Conservation (phyloP, 345 rosid species). For the Theobroma cacao region DNA sequence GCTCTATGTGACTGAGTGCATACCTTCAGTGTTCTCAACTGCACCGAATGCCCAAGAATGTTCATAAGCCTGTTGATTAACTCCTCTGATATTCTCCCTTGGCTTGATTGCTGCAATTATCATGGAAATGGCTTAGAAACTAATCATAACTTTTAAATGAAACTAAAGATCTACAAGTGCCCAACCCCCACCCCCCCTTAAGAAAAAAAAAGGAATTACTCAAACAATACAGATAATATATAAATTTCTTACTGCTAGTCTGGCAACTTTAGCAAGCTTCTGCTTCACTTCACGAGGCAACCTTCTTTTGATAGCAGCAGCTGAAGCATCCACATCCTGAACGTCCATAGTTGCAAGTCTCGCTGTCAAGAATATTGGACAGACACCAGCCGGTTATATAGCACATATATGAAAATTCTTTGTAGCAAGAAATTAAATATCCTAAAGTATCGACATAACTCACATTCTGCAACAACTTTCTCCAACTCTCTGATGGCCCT, state of each 20-base stretch:
- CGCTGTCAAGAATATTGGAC: constrained; percentile 20
- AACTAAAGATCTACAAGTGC: neutral
- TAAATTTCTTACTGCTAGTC: constrained; percentile 26
- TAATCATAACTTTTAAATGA: neutral
- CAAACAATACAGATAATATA: neutral
- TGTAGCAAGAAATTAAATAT: neutral
- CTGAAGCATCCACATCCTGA: constrained; percentile 31
- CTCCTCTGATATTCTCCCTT: constrained; percentile 43
- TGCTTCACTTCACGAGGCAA: constrained; percentile 39
- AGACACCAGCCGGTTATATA: neutral
- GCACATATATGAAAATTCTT: neutral
- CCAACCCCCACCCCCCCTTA: neutral
- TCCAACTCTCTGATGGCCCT: constrained; percentile 40
- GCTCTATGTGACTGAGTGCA: neutral
- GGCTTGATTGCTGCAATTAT: constrained; percentile 33
- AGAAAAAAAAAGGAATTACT: neutral
- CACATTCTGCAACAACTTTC: constrained; percentile 41
- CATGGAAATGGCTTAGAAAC: constrained; percentile 2
- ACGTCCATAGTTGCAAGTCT: constrained; percentile 21
- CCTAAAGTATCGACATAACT: constrained; percentile 12
- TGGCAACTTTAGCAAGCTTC: constrained; percentile 48
- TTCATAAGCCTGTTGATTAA: constrained; percentile 36
- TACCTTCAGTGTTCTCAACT: constrained; percentile 46
- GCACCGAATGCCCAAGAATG: constrained; percentile 39
- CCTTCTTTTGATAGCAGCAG: constrained; percentile 28